These are phyloP conservation scores for Westerdykella aurantiaca DNA, from an alignment of 2,329 filamentous ascomycete genomes.

Conservation along the genomic window DNA sequence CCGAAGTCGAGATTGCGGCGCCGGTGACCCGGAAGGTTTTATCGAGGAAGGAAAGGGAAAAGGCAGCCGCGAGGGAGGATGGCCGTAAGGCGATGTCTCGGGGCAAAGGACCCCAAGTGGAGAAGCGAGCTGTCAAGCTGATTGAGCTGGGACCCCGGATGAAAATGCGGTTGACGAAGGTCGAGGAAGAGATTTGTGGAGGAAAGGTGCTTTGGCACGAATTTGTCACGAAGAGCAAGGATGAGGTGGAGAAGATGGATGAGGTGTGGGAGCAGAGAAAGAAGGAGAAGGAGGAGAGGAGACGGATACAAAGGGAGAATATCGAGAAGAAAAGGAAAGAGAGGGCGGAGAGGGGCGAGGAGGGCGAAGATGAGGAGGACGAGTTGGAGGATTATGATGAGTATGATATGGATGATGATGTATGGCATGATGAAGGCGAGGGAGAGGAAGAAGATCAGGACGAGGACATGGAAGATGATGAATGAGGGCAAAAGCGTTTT, in stretches of 20 bases:
- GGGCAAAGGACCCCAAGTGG: conserved; percentile 49
- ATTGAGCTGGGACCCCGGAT: conserved; percentile 89
- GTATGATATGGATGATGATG: conserved; percentile 47
- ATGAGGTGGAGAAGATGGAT: conserved; percentile 73
- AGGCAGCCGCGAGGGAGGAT: conserved; percentile 37
- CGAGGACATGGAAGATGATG: conserved; percentile 44
- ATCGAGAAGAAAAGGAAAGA: conserved; percentile 77
- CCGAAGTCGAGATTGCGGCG: conserved; percentile 78
- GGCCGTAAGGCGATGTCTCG: conserved; percentile 32
- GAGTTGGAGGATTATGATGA: conserved; percentile 42
- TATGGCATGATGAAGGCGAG: conserved; percentile 50
- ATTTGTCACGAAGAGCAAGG: conserved; percentile 76
- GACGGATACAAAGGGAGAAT: conserved; percentile 80
- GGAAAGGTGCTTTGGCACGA: conserved; percentile 98
- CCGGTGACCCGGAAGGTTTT: conserved; percentile 57
- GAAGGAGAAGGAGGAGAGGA: conserved; percentile 75
- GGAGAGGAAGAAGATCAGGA: conserved; percentile 44
- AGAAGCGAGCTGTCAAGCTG: conserved; percentile 83
- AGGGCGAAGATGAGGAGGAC: conserved; percentile 39
- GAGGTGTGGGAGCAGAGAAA: conserved; percentile 72
- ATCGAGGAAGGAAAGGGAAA: conserved; percentile 48
- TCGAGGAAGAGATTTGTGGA: conserved; percentile 85
- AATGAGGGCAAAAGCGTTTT: conserved; percentile 20
- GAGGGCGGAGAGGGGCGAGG: conserved; percentile 41
- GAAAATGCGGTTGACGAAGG: conserved; percentile 84